Conservation (phyloP, 495 filamentous ascomycete species). For the Copromyces sp. region DNA sequence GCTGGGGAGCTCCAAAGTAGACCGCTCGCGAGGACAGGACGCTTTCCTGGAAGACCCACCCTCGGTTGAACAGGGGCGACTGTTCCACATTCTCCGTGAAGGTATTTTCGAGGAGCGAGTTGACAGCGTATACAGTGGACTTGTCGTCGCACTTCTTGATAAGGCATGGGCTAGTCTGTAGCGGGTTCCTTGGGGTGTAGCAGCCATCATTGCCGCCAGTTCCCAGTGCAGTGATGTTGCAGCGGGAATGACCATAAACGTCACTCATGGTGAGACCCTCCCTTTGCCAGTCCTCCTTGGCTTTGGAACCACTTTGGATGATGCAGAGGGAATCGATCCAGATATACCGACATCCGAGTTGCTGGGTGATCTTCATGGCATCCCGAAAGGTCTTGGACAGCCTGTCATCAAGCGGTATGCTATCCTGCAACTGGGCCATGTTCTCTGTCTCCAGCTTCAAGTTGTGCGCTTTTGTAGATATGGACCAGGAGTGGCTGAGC, state of each 20-base stretch:
- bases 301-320: conserved; percentile 1
- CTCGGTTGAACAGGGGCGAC: conserved; percentile 4
- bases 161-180: neutral
- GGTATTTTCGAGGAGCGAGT: neutral
- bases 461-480: neutral
- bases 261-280: conserved; percentile 6
- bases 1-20: conserved; percentile 5
- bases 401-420: neutral
- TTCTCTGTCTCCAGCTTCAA: neutral
- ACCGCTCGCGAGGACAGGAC: conserved; percentile 5
- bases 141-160: neutral
- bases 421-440: neutral
- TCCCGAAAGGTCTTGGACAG: neutral
- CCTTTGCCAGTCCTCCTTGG: conserved; percentile 1
- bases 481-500: neutral
- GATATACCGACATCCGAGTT: neutral
- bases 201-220: neutral
- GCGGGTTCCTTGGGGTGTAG: neutral
- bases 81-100: neutral
- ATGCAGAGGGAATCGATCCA: conserved; percentile 1
- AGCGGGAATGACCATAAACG: neutral
- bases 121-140: neutral
- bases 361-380: neutral
- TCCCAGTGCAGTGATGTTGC: neutral
- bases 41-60: conserved; percentile 11